Evolutionary conservation across 495 filamentous ascomycete species (phyloP).

Genomic region (Rusavskia elegans): DNA sequence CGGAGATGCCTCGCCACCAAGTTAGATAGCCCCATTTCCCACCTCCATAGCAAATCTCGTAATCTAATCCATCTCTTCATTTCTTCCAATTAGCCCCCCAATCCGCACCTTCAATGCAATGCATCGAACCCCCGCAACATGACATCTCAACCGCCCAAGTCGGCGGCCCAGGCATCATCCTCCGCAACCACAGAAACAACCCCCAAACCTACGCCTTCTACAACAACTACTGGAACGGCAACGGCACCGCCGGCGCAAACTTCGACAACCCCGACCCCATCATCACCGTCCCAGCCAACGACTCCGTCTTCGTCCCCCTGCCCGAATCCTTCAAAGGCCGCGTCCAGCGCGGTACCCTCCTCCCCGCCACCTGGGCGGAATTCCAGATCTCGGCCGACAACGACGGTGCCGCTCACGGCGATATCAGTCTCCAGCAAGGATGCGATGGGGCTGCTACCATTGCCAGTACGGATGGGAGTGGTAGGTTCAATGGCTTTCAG

Average conservation of each 20-base stretch:
- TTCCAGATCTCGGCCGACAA: conserved; percentile 25
- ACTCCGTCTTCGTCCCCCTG: conserved; percentile 16
- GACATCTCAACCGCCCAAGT: not conserved
- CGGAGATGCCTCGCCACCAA: conserved; percentile 19
- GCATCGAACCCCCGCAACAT: not conserved
- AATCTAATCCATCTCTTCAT: not conserved
- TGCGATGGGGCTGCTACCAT: conserved; percentile 28
- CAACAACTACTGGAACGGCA: conserved; percentile 25
- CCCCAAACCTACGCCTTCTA: conserved; percentile 22
- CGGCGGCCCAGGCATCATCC: conserved; percentile 19
- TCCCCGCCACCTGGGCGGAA: conserved; percentile 26
- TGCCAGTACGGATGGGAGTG: conserved; percentile 20
- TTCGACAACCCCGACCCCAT: conserved; percentile 25
- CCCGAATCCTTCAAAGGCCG: conserved; percentile 23
- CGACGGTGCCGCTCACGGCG: conserved; percentile 25
- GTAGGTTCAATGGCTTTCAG: conserved; percentile 18
- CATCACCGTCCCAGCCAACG: conserved; percentile 16
- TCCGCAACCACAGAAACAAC: conserved; percentile 18
- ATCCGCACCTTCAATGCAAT: not conserved
- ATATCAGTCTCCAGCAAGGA: conserved; percentile 25
- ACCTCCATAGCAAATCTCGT: not conserved
- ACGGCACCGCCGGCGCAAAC: conserved; percentile 25
- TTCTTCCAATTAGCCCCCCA: not conserved
- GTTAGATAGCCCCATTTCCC: not conserved
- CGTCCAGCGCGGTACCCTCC: conserved; percentile 23